Conservation (phyloP, 1,139 yeast genomes). For the Suhomyces anneliseae region DNA sequence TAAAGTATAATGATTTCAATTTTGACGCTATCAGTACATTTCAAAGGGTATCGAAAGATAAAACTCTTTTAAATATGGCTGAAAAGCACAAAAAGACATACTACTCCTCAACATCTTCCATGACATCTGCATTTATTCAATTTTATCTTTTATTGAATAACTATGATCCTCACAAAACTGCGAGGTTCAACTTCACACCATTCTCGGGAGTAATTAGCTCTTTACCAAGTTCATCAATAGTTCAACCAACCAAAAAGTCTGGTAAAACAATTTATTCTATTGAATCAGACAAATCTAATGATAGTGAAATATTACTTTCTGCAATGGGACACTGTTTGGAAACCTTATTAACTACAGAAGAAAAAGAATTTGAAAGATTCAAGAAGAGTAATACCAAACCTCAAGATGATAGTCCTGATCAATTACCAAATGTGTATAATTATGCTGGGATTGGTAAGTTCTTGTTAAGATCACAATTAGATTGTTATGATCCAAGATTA, state of each 20-base stretch:
- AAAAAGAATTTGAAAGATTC: conserved; percentile 44
- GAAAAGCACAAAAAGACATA: conserved; percentile 41
- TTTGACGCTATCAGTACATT: conserved; percentile 57
- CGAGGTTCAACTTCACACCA: conserved; percentile 35
- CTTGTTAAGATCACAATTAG: conserved; percentile 86
- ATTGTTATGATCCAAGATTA: conserved; percentile 70
- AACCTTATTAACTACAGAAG: conserved; percentile 63
- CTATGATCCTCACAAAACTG: conserved; percentile 22
- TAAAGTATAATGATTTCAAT: conserved; percentile 68
- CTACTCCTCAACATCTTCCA: conserved; percentile 83
- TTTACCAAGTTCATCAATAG: conserved; percentile 43
- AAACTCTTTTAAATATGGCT: conserved; percentile 53
- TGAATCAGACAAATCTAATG: conserved; percentile 69
- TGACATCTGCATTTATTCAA: conserved; percentile 76
- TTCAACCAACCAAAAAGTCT: conserved; percentile 35
- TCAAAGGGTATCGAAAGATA: conserved; percentile 65
- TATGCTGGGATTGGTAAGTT: conserved; percentile 70
- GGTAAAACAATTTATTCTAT: conserved; percentile 54
- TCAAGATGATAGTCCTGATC: background rate
- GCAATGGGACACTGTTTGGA: conserved; percentile 80
- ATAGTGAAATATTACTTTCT: conserved; percentile 70
- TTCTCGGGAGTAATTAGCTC: conserved; percentile 34
- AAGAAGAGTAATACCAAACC: conserved; percentile 15
- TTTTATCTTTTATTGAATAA: conserved; percentile 73
- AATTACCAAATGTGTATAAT: conserved; percentile 49